Evolutionary conservation across 192 early-diverging fungal genomes (phyloP).

Genomic region (Podila verticillata): DNA sequence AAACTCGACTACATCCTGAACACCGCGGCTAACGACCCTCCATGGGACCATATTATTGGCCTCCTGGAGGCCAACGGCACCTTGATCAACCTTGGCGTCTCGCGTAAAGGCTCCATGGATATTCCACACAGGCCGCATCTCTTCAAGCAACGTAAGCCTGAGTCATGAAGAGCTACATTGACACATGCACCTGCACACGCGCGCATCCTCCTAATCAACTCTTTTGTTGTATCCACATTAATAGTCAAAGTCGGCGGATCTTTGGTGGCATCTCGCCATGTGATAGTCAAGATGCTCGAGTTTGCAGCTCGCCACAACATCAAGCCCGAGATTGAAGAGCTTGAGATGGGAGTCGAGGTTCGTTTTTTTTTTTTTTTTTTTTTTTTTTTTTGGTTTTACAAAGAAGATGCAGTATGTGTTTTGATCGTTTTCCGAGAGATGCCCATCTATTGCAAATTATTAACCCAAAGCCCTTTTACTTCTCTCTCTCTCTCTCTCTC

Average conservation of each 20-base stretch:
- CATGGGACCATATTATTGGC: slow-evolving; percentile 51
- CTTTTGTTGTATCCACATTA: too few species aligned
- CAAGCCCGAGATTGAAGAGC: slow-evolving; percentile 70
- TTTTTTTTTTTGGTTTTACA: neutral
- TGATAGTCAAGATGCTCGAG: slow-evolving; percentile 71
- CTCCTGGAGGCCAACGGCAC: slow-evolving; percentile 56
- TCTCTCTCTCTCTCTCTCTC: slow-evolving; percentile 4
- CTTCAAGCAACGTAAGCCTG: slow-evolving; percentile 35
- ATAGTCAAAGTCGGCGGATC: slow-evolving; percentile 67
- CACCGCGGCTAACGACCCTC: slow-evolving; percentile 47
- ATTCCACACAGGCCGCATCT: slow-evolving; percentile 27
- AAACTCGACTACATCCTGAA: slow-evolving; percentile 61
- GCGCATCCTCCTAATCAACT: too few species aligned
- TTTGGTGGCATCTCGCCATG: slow-evolving; percentile 67
- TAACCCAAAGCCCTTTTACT: neutral
- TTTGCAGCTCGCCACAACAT: slow-evolving; percentile 76
- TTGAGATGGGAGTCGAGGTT: slow-evolving; percentile 58
- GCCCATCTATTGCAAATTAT: too few species aligned
- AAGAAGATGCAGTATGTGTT: too few species aligned
- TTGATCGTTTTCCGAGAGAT: too few species aligned
- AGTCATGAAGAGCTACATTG: neutral
- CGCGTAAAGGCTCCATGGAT: slow-evolving; percentile 51
- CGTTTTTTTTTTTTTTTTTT: neutral
- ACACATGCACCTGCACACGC: too few species aligned
- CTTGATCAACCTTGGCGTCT: slow-evolving; percentile 57